Percentiles rank a stretch among this genome's conserved stretches.
Conservation (phyloP, 495 filamentous ascomycete genomes). For the Podospora pseudopauciseta region DNA sequence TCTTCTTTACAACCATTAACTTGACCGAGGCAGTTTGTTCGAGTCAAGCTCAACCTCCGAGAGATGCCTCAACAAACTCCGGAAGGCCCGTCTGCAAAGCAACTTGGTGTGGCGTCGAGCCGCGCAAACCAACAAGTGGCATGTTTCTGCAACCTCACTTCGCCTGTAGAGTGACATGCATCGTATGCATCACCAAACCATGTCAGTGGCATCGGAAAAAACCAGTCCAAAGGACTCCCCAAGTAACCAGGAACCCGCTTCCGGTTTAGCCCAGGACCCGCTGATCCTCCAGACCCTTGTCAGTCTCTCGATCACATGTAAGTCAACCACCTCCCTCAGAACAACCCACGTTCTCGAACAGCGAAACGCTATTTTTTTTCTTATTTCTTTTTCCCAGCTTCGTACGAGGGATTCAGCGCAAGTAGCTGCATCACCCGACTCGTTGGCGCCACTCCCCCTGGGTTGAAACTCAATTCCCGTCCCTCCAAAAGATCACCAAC, state of each 20-base stretch:
- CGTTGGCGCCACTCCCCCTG: too few relatives aligned
- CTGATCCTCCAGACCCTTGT: neutral
- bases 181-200: neutral
- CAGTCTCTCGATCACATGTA: neutral
- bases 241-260: neutral
- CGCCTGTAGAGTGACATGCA: neutral
- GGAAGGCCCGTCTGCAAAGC: neutral
- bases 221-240: neutral
- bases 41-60: neutral
- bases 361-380: neutral
- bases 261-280: neutral
- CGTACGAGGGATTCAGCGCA: neutral
- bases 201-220: neutral
- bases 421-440: neutral
- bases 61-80: neutral
- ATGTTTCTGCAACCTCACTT: constrained; percentile 1
- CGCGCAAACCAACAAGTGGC: neutral
- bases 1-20: neutral
- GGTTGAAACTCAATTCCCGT: neutral
- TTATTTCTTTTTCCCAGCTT: neutral
- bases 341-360: neutral
- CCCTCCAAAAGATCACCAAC: too few relatives aligned
- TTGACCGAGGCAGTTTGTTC: neutral
- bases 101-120: neutral
- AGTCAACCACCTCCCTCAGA: neutral